phyloP scores from a whole-genome alignment of 73 alveolate species.

The Paramecium biaurelia region DNA sequence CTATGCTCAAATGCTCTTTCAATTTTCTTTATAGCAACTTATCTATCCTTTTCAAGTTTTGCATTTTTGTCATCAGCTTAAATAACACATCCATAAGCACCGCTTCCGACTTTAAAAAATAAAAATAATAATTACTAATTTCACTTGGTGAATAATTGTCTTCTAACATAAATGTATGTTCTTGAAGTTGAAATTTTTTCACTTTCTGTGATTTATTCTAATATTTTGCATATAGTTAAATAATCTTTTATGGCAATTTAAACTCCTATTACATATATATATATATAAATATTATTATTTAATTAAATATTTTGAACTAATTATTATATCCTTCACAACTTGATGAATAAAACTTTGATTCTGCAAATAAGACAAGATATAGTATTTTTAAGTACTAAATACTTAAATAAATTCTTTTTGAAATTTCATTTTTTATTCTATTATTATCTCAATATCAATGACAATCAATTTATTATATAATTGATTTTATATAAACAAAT shows the following conservation, averaged over 20 bases:
- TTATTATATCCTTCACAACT: background rate
- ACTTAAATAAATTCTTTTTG: background rate
- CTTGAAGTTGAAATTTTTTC: conserved; percentile 38
- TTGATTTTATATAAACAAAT: no score
- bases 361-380: background rate
- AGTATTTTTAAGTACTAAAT: background rate
- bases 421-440: background rate
- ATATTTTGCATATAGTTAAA: conserved; percentile 21
- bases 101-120: conserved; percentile 69
- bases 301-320: background rate
- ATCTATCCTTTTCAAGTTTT: conserved; percentile 64
- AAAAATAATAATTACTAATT: background rate
- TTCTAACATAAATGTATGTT: conserved; percentile 31
- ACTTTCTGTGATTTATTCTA: conserved; percentile 16
- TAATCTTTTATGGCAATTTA: conserved; percentile 26
- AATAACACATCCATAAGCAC: conserved; percentile 87
- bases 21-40: conserved; percentile 78
- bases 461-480: no score
- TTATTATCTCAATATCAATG: background rate
- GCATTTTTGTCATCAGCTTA: conserved; percentile 78
- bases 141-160: conserved; percentile 34
- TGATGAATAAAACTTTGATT: background rate
- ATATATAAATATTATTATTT: background rate
- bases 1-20: conserved; percentile 72
- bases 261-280: conserved; percentile 32